phyloP scores from a whole-genome alignment of 1,284 basidiomycete genomes.

The Ustilago tritici region DNA sequence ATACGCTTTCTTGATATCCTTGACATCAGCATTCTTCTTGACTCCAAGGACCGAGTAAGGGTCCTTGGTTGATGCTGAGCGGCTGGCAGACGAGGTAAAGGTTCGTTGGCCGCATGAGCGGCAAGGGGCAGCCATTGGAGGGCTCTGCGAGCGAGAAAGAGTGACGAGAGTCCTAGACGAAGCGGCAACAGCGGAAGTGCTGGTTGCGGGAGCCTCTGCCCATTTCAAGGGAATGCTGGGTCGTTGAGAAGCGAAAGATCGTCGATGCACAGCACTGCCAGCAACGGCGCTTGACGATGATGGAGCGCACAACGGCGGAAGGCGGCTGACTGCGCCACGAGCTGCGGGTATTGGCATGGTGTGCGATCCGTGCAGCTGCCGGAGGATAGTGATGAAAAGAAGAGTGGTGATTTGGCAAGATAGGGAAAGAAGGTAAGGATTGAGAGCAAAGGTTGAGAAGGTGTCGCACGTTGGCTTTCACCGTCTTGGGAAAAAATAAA shows the following conservation, averaged over 20 bases:
- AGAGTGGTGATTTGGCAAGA: not conserved
- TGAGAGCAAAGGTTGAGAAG: conserved; percentile 1
- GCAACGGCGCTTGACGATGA: conserved; percentile 24
- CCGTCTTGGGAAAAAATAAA: not conserved
- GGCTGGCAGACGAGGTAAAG: conserved; percentile 27
- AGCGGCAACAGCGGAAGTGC: conserved; percentile 17
- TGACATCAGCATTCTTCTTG: conserved; percentile 81
- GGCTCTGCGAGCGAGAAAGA: conserved; percentile 17
- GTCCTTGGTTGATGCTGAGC: conserved; percentile 75
- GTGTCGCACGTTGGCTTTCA: conserved; percentile 5
- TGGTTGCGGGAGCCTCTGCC: conserved; percentile 4
- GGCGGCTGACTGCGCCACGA: conserved; percentile 30
- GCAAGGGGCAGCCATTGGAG: conserved; percentile 14
- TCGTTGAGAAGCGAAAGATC: conserved; percentile 17
- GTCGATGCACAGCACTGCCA: conserved; percentile 11
- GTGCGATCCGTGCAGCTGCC: not conserved
- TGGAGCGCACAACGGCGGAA: conserved; percentile 24
- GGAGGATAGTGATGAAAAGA: not conserved
- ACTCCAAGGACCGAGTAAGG: conserved; percentile 93
- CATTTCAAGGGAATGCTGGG: conserved; percentile 2
- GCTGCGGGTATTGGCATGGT: conserved; percentile 36
- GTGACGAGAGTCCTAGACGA: conserved; percentile 42
- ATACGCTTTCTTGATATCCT: conserved; percentile 97
- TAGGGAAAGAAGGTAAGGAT: not conserved
- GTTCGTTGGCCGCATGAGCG: conserved; percentile 26